A percentile compares a stretch with the other conserved stretches of the same genome.
Conservation (phyloP, 2,329 filamentous ascomycete species). For the Fusarium mundagurra region DNA sequence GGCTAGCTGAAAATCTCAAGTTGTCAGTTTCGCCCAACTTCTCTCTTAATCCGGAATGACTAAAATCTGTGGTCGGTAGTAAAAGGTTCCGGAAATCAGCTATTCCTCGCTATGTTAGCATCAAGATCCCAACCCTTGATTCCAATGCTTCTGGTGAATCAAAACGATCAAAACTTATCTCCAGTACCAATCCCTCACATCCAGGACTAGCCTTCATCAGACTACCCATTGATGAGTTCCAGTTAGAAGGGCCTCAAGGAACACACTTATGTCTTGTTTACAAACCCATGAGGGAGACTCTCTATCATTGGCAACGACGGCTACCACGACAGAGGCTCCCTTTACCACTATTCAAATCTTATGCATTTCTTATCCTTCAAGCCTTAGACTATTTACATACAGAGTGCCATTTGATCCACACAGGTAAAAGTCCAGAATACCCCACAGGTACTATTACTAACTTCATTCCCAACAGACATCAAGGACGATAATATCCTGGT, state of each 20-base stretch:
- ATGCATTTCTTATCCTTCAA: constrained; percentile 25
- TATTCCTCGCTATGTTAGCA: constrained; percentile 12
- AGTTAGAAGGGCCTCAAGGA: constrained; percentile 14
- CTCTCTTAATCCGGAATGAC: too few species aligned
- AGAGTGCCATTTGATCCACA: constrained; percentile 32
- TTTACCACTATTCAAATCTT: constrained; percentile 25
- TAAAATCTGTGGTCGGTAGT: background rate
- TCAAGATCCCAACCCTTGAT: constrained; percentile 34
- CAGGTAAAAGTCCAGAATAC: constrained; percentile 11
- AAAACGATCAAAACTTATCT: constrained; percentile 11
- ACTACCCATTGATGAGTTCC: constrained; percentile 25
- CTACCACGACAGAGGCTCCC: constrained; percentile 22
- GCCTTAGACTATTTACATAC: constrained; percentile 35
- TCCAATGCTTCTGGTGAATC: constrained; percentile 18
- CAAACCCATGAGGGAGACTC: constrained; percentile 35
- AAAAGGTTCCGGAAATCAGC: background rate
- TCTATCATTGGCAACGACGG: constrained; percentile 21
- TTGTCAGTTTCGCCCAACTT: background rate
- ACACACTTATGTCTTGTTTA: constrained; percentile 38
- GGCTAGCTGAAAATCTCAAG: constrained; percentile 46
- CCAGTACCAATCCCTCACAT: constrained; percentile 24
- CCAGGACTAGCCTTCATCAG: constrained; percentile 16
- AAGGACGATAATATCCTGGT: constrained; percentile 40
- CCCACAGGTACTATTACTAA: background rate
- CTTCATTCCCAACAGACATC: constrained; percentile 19